Evolutionary conservation across 2,329 filamentous ascomycete species (phyloP).

Genomic region (Eurotiales sp.): DNA sequence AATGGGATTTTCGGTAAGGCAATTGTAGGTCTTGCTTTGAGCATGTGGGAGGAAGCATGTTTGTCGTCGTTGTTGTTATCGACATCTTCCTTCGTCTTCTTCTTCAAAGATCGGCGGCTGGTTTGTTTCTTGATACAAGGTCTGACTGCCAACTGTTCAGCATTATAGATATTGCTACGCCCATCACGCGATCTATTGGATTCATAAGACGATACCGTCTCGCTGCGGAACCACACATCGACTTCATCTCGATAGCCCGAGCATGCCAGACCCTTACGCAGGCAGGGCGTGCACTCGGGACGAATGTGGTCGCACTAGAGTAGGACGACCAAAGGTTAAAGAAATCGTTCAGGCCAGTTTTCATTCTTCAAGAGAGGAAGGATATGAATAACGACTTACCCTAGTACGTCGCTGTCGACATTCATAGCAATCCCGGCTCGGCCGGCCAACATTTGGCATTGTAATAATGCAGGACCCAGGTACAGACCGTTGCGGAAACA

Average conservation of each 20-base stretch:
- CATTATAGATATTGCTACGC: too few relatives aligned
- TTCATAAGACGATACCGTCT: constrained; percentile 1
- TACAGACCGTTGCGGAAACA: too few relatives aligned
- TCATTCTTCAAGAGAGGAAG: too few relatives aligned
- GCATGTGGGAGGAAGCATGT: too few relatives aligned
- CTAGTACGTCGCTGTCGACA: constrained; percentile 3
- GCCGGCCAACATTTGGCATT: constrained; percentile 9
- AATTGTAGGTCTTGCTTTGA: too few relatives aligned
- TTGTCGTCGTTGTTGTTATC: background rate
- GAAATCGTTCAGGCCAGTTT: too few relatives aligned
- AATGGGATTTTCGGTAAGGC: too few relatives aligned
- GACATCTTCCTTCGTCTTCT: too few relatives aligned
- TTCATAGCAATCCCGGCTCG: constrained; percentile 5
- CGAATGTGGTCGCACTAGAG: constrained; percentile 5
- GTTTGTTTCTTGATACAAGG: too few relatives aligned
- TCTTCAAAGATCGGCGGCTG: too few relatives aligned
- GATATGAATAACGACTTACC: background rate
- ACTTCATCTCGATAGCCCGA: constrained; percentile 5
- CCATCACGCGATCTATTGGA: background rate
- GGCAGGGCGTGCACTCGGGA: constrained; percentile 5
- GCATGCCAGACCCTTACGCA: constrained; percentile 4
- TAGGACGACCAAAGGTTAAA: too few relatives aligned
- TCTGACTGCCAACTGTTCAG: too few relatives aligned
- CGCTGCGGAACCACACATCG: constrained; percentile 4
- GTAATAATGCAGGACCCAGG: background rate